phyloP scores from a whole-genome alignment of 192 early-diverging fungal genomes.

The Coemansia sp. region DNA sequence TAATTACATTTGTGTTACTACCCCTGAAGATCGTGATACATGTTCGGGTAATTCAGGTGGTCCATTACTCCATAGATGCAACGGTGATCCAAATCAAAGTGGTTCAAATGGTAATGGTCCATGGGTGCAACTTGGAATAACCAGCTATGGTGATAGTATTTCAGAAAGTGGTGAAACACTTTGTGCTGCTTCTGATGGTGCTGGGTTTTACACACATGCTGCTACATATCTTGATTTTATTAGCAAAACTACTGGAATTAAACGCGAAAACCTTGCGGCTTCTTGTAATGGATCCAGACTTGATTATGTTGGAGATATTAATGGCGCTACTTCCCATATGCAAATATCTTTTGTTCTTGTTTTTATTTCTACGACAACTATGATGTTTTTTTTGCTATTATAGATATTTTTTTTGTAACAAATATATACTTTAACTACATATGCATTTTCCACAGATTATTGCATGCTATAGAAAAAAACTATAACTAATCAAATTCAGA shows the following conservation, averaged over 20 bases:
- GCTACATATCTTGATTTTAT: slow-evolving; percentile 49
- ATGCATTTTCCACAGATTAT: too few species aligned
- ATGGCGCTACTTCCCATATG: neutral
- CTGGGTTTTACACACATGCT: slow-evolving; percentile 54
- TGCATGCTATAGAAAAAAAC: too few species aligned
- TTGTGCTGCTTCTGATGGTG: slow-evolving; percentile 44
- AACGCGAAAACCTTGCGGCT: slow-evolving; percentile 15
- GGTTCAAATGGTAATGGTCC: slow-evolving; percentile 21
- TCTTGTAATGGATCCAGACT: slow-evolving; percentile 32
- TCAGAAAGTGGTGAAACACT: slow-evolving; percentile 8
- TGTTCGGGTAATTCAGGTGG: slow-evolving; percentile 52
- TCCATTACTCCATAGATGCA: slow-evolving; percentile 36
- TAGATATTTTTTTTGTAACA: neutral
- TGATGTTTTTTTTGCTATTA: neutral
- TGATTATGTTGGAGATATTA: slow-evolving; percentile 7
- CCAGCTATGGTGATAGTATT: slow-evolving; percentile 53
- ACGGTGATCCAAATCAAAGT: neutral
- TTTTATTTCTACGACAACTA: neutral
- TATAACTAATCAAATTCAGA: too few species aligned
- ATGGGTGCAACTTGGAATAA: slow-evolving; percentile 51
- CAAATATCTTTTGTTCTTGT: neutral
- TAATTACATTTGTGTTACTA: slow-evolving; percentile 52
- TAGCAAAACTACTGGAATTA: slow-evolving; percentile 37
- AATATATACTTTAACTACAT: neutral
- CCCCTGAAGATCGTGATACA: slow-evolving; percentile 45